Percentiles rank a stretch among this genome's conserved stretches.
Conservation (phyloP, 768 basidiomycete species). For the Lentinula boryana region DNA sequence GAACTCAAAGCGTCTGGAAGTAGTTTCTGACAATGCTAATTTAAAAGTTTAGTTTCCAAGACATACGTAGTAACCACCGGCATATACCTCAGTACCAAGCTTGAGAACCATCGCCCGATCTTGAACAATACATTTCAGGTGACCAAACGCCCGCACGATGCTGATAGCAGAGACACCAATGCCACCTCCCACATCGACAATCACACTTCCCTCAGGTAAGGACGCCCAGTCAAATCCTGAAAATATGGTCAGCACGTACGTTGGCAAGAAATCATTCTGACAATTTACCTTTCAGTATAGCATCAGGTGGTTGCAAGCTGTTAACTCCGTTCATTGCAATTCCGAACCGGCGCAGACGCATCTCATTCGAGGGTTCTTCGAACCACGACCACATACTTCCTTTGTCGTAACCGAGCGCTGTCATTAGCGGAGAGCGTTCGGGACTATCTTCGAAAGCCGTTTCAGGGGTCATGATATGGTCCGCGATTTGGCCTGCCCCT, state of each 20-base stretch:
- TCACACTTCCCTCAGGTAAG: constrained; percentile 5
- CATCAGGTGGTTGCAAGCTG: constrained; percentile 2
- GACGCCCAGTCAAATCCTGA: constrained; percentile 15
- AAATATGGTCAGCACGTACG: background rate
- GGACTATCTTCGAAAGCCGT: constrained; percentile 1
- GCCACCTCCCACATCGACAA: constrained; percentile 18
- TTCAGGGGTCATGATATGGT: constrained; percentile 1
- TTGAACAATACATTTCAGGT: constrained; percentile 11
- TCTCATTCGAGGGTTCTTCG: constrained; percentile 1
- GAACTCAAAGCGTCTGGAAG: constrained; percentile 5
- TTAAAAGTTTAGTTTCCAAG: background rate
- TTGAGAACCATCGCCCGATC: constrained; percentile 13
- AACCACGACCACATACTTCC: constrained; percentile 5
- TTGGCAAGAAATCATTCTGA: background rate
- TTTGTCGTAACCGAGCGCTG: background rate
- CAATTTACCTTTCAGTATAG: background rate
- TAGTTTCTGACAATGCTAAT: constrained; percentile 1
- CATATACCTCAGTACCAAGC: background rate
- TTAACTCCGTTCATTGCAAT: constrained; percentile 4
- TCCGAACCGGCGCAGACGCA: constrained; percentile 1
- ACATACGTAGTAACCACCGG: background rate
- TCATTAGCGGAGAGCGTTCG: background rate
- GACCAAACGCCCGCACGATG: constrained; percentile 5
- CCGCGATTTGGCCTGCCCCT: constrained; percentile 1
- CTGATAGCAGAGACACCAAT: constrained; percentile 11